A percentile compares a stretch with the other conserved stretches of the same genome.
Conservation (phyloP, 805 yeast genomes). For the Candida adriatica region DNA sequence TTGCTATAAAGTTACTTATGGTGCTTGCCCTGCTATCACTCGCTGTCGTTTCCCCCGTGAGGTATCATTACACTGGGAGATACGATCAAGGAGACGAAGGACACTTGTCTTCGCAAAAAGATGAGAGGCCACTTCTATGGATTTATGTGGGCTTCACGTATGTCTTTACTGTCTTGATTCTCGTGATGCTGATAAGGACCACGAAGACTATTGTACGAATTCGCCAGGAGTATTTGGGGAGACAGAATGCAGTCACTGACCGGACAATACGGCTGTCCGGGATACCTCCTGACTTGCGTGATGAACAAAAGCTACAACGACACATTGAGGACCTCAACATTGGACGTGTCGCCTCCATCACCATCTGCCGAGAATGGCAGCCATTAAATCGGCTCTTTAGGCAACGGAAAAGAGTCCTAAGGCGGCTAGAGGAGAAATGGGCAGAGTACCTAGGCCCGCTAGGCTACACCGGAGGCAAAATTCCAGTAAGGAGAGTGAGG, state of each 20-base stretch:
- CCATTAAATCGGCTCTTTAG: slow-evolving; percentile 59
- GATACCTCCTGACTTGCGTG: slow-evolving; percentile 75
- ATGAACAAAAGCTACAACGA: slow-evolving; percentile 57
- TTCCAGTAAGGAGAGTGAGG: slow-evolving; percentile 21
- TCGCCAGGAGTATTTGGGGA: slow-evolving; percentile 77
- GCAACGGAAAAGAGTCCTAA: slow-evolving; percentile 46
- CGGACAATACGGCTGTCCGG: slow-evolving; percentile 85
- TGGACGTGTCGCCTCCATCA: slow-evolving; percentile 71
- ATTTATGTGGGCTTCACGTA: slow-evolving; percentile 84
- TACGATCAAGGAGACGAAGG: slow-evolving; percentile 50
- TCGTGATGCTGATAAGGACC: slow-evolving; percentile 55
- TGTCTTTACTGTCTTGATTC: slow-evolving; percentile 66
- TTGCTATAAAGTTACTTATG: slow-evolving; percentile 67
- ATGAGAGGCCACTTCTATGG: slow-evolving; percentile 57
- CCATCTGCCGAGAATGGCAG: slow-evolving; percentile 85
- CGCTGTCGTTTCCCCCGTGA: slow-evolving; percentile 72
- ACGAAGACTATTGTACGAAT: slow-evolving; percentile 68
- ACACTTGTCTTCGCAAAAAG: slow-evolving; percentile 2
- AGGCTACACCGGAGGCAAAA: slow-evolving; percentile 7
- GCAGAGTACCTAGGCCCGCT: slow-evolving; percentile 51
- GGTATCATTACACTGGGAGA: slow-evolving; percentile 77
- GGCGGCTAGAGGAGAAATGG: slow-evolving; percentile 65
- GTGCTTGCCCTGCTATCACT: slow-evolving; percentile 65
- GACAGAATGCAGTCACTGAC: slow-evolving; percentile 85
- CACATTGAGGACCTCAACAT: slow-evolving; percentile 75